Evolutionary conservation across 2,329 filamentous ascomycete species (phyloP), one percentile per base, ranked within the genome.

Genomic region (Calonectria montana): DNA sequence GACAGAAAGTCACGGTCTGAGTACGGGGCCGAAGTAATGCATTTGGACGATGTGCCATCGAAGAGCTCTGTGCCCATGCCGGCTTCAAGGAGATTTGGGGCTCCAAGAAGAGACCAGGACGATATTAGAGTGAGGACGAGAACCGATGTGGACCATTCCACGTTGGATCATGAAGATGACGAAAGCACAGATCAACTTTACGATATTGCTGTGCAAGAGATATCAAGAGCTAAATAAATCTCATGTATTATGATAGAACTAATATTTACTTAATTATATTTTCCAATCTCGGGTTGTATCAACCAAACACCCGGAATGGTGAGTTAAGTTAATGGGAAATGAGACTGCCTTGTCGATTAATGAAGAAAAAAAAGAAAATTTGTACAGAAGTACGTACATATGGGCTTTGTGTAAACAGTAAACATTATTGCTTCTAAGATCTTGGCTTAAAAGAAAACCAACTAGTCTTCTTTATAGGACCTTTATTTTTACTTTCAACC

Each of bases 251-350:
- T 15, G 2, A n/a, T 37, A n/a, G 48, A 35, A 35, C 63, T 87
- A 87, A 73, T 80, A 76, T 25, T 78, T 10, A 35, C 10, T 35
- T 35, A 35, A 35, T 35, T 35, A 35, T 35, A 35, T 35, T 7
- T 35, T 35, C 3, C 31, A 35, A 9, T 3, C 2, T 12, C 31
- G 10, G 9, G 9, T 35, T 35, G 6, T 7, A 12, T 10, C 10
- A 10, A 3, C 13, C 31, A 35, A 6, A 35, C 1, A 10, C 13
- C 13, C 13, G 13, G 6, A 35, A 35, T 35, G 31, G 13, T 12
- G 10, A 10, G 13, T 10, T 31, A 31, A 35, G 13, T 10, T 35
- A 3, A 35, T 35, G 31, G 29, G 13, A 7, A 10, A 10, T 35
- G 10, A 35, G 8, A 9, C 13, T 35, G 31, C 31, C n/a, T n/a